These are phyloP conservation scores for Tilletia caries DNA, from an alignment of 1,284 basidiomycete genomes.

Conservation along the genomic window DNA sequence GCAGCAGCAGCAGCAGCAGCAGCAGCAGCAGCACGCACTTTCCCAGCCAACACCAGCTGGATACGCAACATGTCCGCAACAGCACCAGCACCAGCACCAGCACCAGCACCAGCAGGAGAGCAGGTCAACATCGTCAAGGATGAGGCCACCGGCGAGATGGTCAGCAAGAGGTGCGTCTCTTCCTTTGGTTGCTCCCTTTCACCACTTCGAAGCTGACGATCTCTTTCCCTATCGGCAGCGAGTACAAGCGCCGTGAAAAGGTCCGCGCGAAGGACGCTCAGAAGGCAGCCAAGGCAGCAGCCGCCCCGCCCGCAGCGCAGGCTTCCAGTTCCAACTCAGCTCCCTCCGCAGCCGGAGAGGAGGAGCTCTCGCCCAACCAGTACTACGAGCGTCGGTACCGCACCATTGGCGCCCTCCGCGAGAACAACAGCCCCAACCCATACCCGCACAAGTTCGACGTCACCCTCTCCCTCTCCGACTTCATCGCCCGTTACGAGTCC, in stretches of 20 bases:
- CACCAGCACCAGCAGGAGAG: constrained; percentile 14
- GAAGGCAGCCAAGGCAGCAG: constrained; percentile 69
- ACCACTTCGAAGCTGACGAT: not conserved
- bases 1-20: not conserved
- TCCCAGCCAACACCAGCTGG: too few species aligned
- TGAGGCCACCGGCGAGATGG: constrained; percentile 52
- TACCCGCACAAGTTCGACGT: constrained; percentile 99
- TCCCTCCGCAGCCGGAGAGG: constrained; percentile 22
- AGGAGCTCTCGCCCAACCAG: constrained; percentile 62
- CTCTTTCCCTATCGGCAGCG: constrained; percentile 16
- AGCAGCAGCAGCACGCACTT: constrained; percentile 12
- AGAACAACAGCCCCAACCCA: constrained; percentile 75
- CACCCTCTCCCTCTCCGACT: constrained; percentile 71
- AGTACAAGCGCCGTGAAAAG: constrained; percentile 45
- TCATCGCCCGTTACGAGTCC: constrained; percentile 71
- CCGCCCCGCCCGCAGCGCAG: constrained; percentile 27
- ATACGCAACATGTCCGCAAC: too few species aligned
- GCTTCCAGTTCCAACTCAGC: constrained; percentile 20
- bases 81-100: not conserved
- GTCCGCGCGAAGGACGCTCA: constrained; percentile 76
- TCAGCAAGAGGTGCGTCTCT: constrained; percentile 44
- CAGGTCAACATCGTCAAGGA: constrained; percentile 44
- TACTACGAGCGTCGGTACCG: constrained; percentile 91
- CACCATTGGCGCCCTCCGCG: constrained; percentile 79
- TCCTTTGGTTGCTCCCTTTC: not conserved